Base-by-base conservation (phyloP, 192 early-diverging fungal species). In the Mortierella alpina region DNA sequence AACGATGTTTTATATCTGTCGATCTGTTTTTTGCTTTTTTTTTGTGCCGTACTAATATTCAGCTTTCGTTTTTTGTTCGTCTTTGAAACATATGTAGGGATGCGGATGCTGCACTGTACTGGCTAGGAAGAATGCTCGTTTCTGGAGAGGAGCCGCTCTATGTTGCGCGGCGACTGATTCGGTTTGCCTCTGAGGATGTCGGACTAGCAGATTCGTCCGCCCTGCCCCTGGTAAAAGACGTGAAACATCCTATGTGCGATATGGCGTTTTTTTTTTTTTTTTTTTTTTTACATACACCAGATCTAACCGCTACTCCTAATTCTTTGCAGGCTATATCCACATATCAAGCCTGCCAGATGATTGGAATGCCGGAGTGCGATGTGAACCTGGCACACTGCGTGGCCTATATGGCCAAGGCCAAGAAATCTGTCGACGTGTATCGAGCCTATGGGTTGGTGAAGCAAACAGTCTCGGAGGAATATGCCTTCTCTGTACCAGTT, bases 301-400 rank as follows among this genome's bases (percentile, higher is more conserved):
- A 41, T 63, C 17, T 52, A 15, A 15, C 18, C 6, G 72, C 20
- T 41, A 39, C 14, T 15, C 18, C n/a, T 20, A 52, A 15, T 49
- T 66, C 0, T 39, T 49, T 50, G 2, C 40, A 88, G 87, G 93
- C 93, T 0, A 72, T 96, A 12, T 64, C 95, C 6, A 87, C 94
- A 6, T 94, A 93, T 68, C 91, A 96, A 64, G 91, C 96, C 0
- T 95, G 93, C 66, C 94, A 96, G 79, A 88, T 84, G 47, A 93
- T 97, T 66, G 96, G 96, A 0, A 95, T 96, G 93, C 96, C 96
- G 7, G 96, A 97, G 77, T 97, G 96, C 72, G 95, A 96, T 73
- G 90, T 87, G 1, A 91, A 93, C 41, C 74, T 97, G 3, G 95
- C 93, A 0, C 94, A 97, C 52, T 91, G 90, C 44, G 93, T 91